phyloP scores from a whole-genome alignment of 768 basidiomycete genomes.

The Trametes punicea region DNA sequence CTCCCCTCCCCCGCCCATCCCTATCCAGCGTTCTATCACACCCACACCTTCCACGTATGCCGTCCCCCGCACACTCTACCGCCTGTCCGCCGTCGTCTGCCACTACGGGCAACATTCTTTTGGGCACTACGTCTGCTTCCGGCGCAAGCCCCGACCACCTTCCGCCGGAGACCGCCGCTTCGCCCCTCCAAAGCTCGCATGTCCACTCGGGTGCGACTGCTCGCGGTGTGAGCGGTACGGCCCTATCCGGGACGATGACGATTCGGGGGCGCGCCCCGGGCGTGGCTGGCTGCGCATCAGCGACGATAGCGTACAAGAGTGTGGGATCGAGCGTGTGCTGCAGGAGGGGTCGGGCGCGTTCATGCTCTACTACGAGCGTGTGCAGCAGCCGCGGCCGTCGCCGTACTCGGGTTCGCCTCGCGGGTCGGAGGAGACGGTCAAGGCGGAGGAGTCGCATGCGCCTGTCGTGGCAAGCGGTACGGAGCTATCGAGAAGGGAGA shows the following conservation, averaged over 20 bases:
- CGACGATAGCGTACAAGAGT: slow-evolving; percentile 78
- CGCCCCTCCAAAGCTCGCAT: slow-evolving; percentile 36
- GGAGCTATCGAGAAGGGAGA: slow-evolving; percentile 2
- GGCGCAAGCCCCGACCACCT: slow-evolving; percentile 68
- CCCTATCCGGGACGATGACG: slow-evolving; percentile 56
- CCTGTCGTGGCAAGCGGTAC: slow-evolving; percentile 14
- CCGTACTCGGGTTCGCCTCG: slow-evolving; percentile 31
- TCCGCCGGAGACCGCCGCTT: slow-evolving; percentile 38
- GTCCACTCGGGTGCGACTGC: slow-evolving; percentile 47
- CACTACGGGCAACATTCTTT: slow-evolving; percentile 92
- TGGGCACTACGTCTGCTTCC: slow-evolving; percentile 92
- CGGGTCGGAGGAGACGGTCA: slow-evolving; percentile 66
- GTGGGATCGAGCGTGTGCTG: slow-evolving; percentile 70
- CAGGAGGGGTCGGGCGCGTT: slow-evolving; percentile 76
- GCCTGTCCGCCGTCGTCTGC: slow-evolving; percentile 82
- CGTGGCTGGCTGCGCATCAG: slow-evolving; percentile 86
- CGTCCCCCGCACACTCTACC: slow-evolving; percentile 70
- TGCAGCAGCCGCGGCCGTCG: slow-evolving; percentile 30
- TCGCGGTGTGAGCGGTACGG: slow-evolving; percentile 44
- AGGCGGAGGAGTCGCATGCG: slow-evolving; percentile 37
- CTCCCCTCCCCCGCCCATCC: slow-evolving; percentile 46
- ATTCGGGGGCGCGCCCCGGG: slow-evolving; percentile 38
- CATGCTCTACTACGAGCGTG: slow-evolving; percentile 93
- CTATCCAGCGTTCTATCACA: slow-evolving; percentile 45
- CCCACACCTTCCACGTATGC: slow-evolving; percentile 54